Evolutionary conservation across 257 asterid genomes (phyloP), one percentile per base, ranked within the genome.

Genomic region (Coffea canephora): DNA sequence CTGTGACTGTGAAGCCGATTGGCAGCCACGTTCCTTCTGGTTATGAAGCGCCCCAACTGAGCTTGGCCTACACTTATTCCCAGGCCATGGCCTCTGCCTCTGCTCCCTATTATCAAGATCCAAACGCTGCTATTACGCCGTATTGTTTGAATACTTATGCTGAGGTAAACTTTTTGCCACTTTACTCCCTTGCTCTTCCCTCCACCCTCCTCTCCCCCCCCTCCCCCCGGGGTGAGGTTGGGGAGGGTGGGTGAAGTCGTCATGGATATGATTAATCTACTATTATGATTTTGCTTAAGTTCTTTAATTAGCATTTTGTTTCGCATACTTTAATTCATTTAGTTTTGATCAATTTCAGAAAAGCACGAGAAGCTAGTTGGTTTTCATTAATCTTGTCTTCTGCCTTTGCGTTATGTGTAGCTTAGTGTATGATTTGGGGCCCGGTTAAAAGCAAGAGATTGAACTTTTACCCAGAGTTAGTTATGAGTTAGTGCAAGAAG

Each of bases 21-120:
- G 21, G 25, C 59, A 67, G 13, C 16, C 43, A 21, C 36, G 39
- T 39, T 69, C 41, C 62, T 74, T 75, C 66, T 46, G 78, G 77
- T 66, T 66, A 25, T 69, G 79, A 57, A 55, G 8, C 54, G 69
- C 79, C 64, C 27, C 77, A 7, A 25, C 66, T n/a, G 16, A 36
- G 25, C n/a, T 43, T 78, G 46, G 4, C 61, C 25, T 80, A 14
- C 67, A 6, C 54, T 73, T 77, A 77, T 57, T 48, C 67, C 75
- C 69, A 27, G 71, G 25, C 68, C 6, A 36, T 74, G 71, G 61
- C 19, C 39, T 71, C 75, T 16, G 52, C 7, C 43, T n/a, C 77
- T 25, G 43, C 73, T 64, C 50, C 71, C n/a, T 69, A 62, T 13
- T 74, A 74, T 69, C 84, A 81, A 68, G 73, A 80, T 23, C 75